Evolutionary conservation across 1,284 basidiomycete species (phyloP).

Genomic region (Apiotrichum domesticum): DNA sequence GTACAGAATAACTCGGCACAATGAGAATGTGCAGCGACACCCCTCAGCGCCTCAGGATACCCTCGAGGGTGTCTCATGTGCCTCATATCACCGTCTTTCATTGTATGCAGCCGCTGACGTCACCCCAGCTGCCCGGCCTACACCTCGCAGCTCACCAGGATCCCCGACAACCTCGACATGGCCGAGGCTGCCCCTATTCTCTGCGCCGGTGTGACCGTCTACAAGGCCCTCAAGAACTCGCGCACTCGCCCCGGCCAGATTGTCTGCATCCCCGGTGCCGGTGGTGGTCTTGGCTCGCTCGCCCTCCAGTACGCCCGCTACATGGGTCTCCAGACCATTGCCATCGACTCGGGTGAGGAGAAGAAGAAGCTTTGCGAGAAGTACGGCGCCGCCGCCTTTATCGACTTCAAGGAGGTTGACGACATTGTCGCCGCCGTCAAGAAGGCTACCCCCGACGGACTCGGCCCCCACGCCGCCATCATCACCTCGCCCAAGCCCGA

Average conservation of each 20-base stretch:
- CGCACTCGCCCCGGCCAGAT: constrained; percentile 66
- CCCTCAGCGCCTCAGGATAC: no score
- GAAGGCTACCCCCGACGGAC: constrained; percentile 58
- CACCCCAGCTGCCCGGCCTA: constrained; percentile 46
- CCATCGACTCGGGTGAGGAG: constrained; percentile 66
- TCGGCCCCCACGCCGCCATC: constrained; percentile 68
- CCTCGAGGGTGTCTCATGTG: no score
- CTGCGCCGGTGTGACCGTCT: constrained; percentile 60
- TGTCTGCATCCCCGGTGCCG: constrained; percentile 59
- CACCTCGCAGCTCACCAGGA: constrained; percentile 65
- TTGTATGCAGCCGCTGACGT: neutral
- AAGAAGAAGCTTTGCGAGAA: constrained; percentile 63
- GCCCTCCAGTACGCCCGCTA: constrained; percentile 71
- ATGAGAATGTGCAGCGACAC: no score
- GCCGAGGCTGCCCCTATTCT: constrained; percentile 72
- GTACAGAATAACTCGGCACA: neutral
- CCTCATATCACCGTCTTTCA: no score
- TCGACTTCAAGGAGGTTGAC: constrained; percentile 61
- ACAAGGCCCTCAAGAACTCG: constrained; percentile 75
- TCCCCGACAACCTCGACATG: constrained; percentile 62
- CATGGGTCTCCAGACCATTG: constrained; percentile 71
- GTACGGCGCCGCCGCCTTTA: constrained; percentile 70
- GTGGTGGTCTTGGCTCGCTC: constrained; percentile 49
- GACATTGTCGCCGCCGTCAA: constrained; percentile 42
- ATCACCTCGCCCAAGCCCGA: constrained; percentile 54